phyloP scores from a whole-genome alignment of 2,329 filamentous ascomycete genomes.

The Rugonectria rugulosa region DNA sequence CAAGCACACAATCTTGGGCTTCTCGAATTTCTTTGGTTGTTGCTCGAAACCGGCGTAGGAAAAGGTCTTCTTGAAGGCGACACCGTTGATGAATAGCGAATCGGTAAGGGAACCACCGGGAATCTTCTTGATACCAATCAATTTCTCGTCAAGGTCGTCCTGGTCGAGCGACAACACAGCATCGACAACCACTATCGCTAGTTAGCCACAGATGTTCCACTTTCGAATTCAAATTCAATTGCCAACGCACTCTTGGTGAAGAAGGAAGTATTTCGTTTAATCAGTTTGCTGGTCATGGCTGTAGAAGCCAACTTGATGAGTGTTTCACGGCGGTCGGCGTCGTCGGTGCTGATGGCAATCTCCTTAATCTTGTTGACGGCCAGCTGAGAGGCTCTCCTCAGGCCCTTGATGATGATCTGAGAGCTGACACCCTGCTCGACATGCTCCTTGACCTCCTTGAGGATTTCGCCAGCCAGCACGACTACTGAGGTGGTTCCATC shows the following conservation, averaged over 20 bases:
- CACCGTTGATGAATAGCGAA: conserved; percentile 95
- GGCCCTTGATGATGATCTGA: conserved; percentile 96
- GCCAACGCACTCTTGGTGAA: conserved; percentile 87
- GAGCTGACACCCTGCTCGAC: conserved; percentile 97
- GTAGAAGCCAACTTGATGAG: conserved; percentile 89
- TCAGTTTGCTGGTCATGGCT: conserved; percentile 99
- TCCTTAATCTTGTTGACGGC: conserved; percentile 99
- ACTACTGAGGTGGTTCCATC: conserved; percentile 98
- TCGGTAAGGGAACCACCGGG: conserved; percentile 95
- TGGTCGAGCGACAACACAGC: conserved; percentile 95
- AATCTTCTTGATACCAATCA: conserved; percentile 98
- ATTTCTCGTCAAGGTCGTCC: conserved; percentile 95
- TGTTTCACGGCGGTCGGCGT: conserved; percentile 86
- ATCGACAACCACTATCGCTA: conserved; percentile 87
- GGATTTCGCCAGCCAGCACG: conserved; percentile 93
- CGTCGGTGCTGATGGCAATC: conserved; percentile 86
- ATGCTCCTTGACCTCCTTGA: conserved; percentile 95
- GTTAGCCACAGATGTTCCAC: conserved; percentile 37
- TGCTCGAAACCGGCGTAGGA: conserved; percentile 99
- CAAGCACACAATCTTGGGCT: conserved; percentile 95
- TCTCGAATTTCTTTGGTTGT: conserved; percentile 92
- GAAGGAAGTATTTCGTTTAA: conserved; percentile 95
- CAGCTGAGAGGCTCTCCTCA: conserved; percentile 86
- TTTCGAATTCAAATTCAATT: background rate
- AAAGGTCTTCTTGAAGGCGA: conserved; percentile 99